These are phyloP conservation scores for Mycena indigotica DNA, from an alignment of 768 basidiomycete species.

Conservation along the genomic window DNA sequence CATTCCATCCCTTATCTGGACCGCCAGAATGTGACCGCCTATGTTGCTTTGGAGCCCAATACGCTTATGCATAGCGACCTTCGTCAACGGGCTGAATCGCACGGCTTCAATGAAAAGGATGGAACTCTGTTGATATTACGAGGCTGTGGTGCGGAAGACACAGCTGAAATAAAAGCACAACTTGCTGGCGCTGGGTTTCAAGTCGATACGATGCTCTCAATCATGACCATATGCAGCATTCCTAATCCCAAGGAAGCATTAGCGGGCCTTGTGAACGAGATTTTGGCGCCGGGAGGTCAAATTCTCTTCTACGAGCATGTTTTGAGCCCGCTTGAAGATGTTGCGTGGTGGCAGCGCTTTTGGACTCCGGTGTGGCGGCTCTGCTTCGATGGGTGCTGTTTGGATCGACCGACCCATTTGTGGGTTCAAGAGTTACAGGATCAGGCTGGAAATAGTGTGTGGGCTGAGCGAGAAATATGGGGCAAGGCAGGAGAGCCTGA, in stretches of 20 bases:
- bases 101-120: slow-evolving; percentile 55
- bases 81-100: slow-evolving; percentile 46
- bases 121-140: slow-evolving; percentile 58
- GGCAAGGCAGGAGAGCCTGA: slow-evolving; percentile 53
- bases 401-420: slow-evolving; percentile 59
- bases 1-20: slow-evolving; percentile 67
- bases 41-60: slow-evolving; percentile 77
- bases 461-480: slow-evolving; percentile 51
- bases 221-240: slow-evolving; percentile 69
- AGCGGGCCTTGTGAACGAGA: slow-evolving; percentile 44
- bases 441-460: slow-evolving; percentile 40
- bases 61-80: slow-evolving; percentile 60
- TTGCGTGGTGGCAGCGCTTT: slow-evolving; percentile 72
- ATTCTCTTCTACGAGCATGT: slow-evolving; percentile 77
- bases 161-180: slow-evolving; percentile 45
- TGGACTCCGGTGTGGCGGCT: slow-evolving; percentile 73
- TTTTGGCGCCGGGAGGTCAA: slow-evolving; percentile 65
- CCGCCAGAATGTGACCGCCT: slow-evolving; percentile 53
- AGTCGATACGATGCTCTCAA: slow-evolving; percentile 64
- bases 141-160: slow-evolving; percentile 64
- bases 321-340: slow-evolving; percentile 49
- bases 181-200: slow-evolving; percentile 27
- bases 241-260: slow-evolving; percentile 57
- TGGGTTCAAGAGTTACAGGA: slow-evolving; percentile 43
- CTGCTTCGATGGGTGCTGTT: slow-evolving; percentile 62